Base-by-base conservation (phyloP, 2,329 filamentous ascomycete species). In the Verticillium tricorpus region DNA sequence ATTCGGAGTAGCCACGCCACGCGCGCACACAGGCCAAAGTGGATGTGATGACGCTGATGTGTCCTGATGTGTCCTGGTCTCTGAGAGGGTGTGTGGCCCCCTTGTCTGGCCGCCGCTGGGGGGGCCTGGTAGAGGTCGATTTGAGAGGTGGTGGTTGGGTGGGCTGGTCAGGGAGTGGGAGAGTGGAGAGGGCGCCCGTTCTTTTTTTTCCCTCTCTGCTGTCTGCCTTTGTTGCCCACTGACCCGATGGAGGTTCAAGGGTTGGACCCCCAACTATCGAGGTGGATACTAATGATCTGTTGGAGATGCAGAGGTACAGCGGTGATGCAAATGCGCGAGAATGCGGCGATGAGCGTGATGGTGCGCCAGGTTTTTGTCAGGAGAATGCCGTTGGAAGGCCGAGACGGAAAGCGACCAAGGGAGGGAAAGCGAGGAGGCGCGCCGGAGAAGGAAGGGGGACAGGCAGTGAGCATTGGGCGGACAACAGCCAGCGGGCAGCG, bases 11-110 rank as follows among this genome's bases (percentile, higher is more conserved):
- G 45, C 45, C 45, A 50, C 45, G 45, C 45, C 45, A 50, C 45
- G 45, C 45, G 45, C 45, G 45, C 45, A 50, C 45, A 50, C 45
- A 50, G 45, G 19, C n/a, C n/a, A 31, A 34, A 50, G 57, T 50
- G 57, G 57, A 58, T 25, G 9, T 40, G 56, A 58, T 58, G 56
- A 58, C 56, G 56, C 56, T 25, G 39, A 17, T 45, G 17, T 45
- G 34, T 35, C 34, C 34, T 35, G 34, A 17, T 45, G 17, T 45
- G 34, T 35, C 34, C 34, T 35, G 34, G 34, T 35, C 34, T 19
- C n/a, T 17, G 39, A 14, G 39, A 45, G 39, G 39, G 39, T 45
- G 39, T 45, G 39, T 9, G 39, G 17, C 39, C 39, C 39, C 39
- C 39, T 45, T 45, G 39, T 45, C 39, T 9, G 17, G 8, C 8